Percentiles rank a stretch among this genome's conserved stretches.
phyloP scores from a whole-genome alignment of 2,329 filamentous ascomycete species.

The Orbilia brochopaga region DNA sequence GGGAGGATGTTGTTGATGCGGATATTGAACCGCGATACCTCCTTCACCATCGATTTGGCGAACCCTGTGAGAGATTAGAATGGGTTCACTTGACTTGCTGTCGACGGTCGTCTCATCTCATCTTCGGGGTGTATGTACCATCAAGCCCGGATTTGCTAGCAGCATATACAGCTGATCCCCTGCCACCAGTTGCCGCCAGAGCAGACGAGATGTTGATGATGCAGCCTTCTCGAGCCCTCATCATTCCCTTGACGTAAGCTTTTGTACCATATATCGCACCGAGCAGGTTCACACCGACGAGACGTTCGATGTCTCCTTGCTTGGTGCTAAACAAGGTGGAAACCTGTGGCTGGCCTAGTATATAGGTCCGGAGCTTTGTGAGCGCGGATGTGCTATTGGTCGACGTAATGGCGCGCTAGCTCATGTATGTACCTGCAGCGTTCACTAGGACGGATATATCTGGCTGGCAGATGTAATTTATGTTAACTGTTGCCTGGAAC shows the following conservation, averaged over 20 bases:
- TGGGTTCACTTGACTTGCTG: conserved; percentile 10
- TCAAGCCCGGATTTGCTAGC: conserved; percentile 81
- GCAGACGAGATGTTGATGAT: conserved; percentile 85
- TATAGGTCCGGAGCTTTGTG: neutral
- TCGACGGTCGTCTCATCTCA: neutral
- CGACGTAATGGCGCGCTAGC: neutral
- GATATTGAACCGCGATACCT: conserved; percentile 68
- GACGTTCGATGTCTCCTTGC: conserved; percentile 60
- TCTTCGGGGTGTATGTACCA: conserved; percentile 60
- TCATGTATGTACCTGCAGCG: conserved; percentile 69
- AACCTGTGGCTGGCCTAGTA: conserved; percentile 28
- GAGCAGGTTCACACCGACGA: conserved; percentile 74
- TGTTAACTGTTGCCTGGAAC: neutral
- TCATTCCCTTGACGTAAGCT: conserved; percentile 62
- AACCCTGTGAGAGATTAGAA: conserved; percentile 62
- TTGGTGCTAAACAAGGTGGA: conserved; percentile 7
- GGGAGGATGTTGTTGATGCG: conserved; percentile 81
- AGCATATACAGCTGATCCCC: conserved; percentile 75
- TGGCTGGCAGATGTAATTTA: conserved; percentile 15
- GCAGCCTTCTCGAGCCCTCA: conserved; percentile 61
- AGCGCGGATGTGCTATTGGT: neutral
- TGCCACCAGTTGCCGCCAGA: conserved; percentile 71
- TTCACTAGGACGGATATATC: conserved; percentile 74
- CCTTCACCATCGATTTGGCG: conserved; percentile 70
- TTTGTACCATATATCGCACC: conserved; percentile 70